A percentile compares a stretch with the other conserved stretches of the same genome.
Evolutionary conservation across 495 filamentous ascomycete genomes (phyloP).

Genomic region (Xeromyces bisporus): DNA sequence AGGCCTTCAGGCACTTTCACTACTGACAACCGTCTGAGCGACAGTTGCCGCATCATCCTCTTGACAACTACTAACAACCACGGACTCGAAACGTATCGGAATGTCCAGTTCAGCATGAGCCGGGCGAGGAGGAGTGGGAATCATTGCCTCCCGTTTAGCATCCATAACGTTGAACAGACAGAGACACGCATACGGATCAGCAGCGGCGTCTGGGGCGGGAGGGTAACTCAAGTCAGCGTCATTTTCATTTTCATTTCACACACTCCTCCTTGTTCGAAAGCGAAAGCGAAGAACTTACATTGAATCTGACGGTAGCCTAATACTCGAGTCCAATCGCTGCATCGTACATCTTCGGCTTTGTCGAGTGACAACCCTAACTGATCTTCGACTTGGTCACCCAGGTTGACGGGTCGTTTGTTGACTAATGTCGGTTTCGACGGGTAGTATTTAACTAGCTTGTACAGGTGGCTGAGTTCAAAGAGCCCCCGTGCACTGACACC

Average conservation of each 20-base stretch:
- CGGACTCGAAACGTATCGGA: slow-evolving; percentile 35
- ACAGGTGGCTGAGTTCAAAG: slow-evolving; percentile 67
- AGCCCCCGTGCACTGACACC: slow-evolving; percentile 43
- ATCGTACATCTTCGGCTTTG: slow-evolving; percentile 52
- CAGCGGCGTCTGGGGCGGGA: slow-evolving; percentile 47
- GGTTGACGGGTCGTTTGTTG: slow-evolving; percentile 46
- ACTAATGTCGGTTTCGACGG: slow-evolving; percentile 33
- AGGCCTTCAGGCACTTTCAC: no score
- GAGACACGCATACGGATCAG: slow-evolving; percentile 66
- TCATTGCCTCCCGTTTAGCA: slow-evolving; percentile 41
- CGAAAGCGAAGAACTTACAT: slow-evolving; percentile 34
- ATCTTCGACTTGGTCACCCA: slow-evolving; percentile 52
- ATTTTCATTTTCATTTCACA: not conserved
- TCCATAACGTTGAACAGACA: slow-evolving; percentile 57
- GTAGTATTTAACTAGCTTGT: slow-evolving; percentile 53
- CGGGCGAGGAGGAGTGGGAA: slow-evolving; percentile 54
- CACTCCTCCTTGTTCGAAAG: not conserved
- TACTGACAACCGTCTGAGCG: no score
- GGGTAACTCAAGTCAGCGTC: not conserved
- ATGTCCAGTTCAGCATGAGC: slow-evolving; percentile 44
- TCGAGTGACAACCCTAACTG: slow-evolving; percentile 58
- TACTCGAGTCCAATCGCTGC: slow-evolving; percentile 49
- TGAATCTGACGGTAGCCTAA: slow-evolving; percentile 49
- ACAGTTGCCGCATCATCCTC: no score
- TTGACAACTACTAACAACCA: no score